Base-by-base conservation (phyloP, 345 rosid genomes). In the Nephelium lappaceum region DNA sequence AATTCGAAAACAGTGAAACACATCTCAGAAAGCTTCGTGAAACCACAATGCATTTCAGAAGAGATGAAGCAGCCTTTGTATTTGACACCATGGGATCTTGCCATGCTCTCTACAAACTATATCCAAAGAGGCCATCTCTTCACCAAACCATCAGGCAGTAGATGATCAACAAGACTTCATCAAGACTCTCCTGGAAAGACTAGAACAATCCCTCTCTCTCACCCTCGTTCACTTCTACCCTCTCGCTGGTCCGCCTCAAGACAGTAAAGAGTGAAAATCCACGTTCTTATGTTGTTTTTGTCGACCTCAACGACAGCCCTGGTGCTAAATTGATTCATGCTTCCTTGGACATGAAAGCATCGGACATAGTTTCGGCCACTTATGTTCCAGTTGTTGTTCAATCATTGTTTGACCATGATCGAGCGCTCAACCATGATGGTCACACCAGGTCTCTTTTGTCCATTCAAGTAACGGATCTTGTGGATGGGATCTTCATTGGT, bases 181-280 rank as follows among this genome's bases (percentile, higher is more conserved):
- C 75, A 45, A 47, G 0, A 66, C 81, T 77, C 36, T 86, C 58
- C 69, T 90, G 77, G 78, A 83, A 8, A 78, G 79, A 74, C 89
- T 93, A 7, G 84, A 79, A 73, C 80, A 66, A 6, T 95, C 97
- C 45, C 91, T 89, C 0, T 83, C 94, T 9, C 79, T 77, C 23
- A 78, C 95, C 14, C 98, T 92, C 0, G 81, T 86, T 58, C 91
- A 95, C 79, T 92, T 87, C 85, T 86, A 88, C 80, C 97, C 98
- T 0, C 90, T 93, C 0, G 82, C 93, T 3, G 95, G 98, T n/a
- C 75, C 94, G 97, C n/a, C 85, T 93, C 0, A 80, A 75, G n/a
- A 81, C 95, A 0, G 8, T 23, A 6, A 77, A 38, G 62, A 55
- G 45, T 1, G 65, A 83, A 15, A 81, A 79, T 53, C 89, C 90